Evolutionary conservation across 2,329 filamentous ascomycete species (phyloP), one percentile per base, ranked within the genome.

Genomic region (Zymoseptoria tritici): DNA sequence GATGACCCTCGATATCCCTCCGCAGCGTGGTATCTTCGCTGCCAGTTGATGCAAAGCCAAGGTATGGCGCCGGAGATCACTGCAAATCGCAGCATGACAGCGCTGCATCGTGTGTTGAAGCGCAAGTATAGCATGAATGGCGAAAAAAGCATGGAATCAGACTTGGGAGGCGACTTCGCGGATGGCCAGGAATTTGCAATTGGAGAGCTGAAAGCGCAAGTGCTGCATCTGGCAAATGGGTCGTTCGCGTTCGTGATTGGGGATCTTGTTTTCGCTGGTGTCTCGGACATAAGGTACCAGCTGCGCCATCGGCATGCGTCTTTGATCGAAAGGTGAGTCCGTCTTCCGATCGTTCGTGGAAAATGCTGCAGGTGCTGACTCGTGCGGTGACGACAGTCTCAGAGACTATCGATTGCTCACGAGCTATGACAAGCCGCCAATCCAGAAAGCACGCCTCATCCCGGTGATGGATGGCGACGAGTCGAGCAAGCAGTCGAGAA

Each of bases 11-110:
- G 57, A 3, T 58, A 66, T 50, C 63, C 61, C 16, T 64, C 63
- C 26, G 62, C 64, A 42, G 65, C 63, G 16, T 67, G 65, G 65
- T 67, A 67, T 26, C 46, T 67, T 11, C 65, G 65, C n/a, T 58
- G 62, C 8, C 65, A 66, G 55, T 57, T 67, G 8, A 51, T 67
- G 4, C 54, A 62, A 26, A 52, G 56, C 16, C 60, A 59, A 2
- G 64, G 64, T 22, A 31, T 58, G 22, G 63, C 65, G 4, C 65
- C 65, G 5, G 55, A 61, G 24, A 55, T 66, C 49, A 59, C 63
- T 22, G 62, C 61, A 8, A 58, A 58, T 19, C 64, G 57, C 24
- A 63, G 62, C 58, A 49, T 50, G 26, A 60, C 58, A 9, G 64
- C 64, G 11, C 56, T 67, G n/a, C 61, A 65, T 21, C 55, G 65